Conservation (phyloP, 768 basidiomycete genomes). For the Pulveroboletus sp. region DNA sequence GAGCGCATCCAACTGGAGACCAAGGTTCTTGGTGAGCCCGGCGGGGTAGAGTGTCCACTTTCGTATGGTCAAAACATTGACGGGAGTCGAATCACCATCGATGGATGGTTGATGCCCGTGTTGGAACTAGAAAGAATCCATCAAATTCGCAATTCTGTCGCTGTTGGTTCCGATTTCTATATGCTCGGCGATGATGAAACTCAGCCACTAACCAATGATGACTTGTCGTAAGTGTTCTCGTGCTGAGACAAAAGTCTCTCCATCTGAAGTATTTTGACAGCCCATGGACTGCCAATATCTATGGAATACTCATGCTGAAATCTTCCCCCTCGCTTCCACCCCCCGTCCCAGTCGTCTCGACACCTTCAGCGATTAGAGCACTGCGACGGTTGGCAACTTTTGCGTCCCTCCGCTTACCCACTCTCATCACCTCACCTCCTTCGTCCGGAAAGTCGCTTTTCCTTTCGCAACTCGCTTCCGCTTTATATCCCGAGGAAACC, state of each 20-base stretch:
- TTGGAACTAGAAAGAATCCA: constrained; percentile 62
- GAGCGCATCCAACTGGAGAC: constrained; percentile 66
- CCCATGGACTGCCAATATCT: constrained; percentile 53
- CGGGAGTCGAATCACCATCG: constrained; percentile 44
- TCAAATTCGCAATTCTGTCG: constrained; percentile 45
- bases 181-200: constrained; percentile 30
- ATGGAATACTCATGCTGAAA: constrained; percentile 65
- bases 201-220: constrained; percentile 38
- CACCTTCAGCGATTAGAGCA: constrained; percentile 53
- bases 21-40: constrained; percentile 54
- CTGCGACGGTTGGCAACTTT: constrained; percentile 62
- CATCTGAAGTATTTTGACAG: constrained; percentile 35
- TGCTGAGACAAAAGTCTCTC: neutral
- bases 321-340: constrained; percentile 28
- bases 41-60: constrained; percentile 59
- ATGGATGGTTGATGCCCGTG: constrained; percentile 81
- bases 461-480: constrained; percentile 68
- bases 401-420: constrained; percentile 66
- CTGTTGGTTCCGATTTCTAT: constrained; percentile 47
- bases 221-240: constrained; percentile 49
- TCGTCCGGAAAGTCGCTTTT: constrained; percentile 87
- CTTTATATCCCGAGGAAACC: constrained; percentile 53
- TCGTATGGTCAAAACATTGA: constrained; percentile 49
- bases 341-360: constrained; percentile 51
- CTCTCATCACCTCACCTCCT: constrained; percentile 78